Evolutionary conservation across 2,329 filamentous ascomycete genomes (phyloP).

Genomic region (Eutypa lata): DNA sequence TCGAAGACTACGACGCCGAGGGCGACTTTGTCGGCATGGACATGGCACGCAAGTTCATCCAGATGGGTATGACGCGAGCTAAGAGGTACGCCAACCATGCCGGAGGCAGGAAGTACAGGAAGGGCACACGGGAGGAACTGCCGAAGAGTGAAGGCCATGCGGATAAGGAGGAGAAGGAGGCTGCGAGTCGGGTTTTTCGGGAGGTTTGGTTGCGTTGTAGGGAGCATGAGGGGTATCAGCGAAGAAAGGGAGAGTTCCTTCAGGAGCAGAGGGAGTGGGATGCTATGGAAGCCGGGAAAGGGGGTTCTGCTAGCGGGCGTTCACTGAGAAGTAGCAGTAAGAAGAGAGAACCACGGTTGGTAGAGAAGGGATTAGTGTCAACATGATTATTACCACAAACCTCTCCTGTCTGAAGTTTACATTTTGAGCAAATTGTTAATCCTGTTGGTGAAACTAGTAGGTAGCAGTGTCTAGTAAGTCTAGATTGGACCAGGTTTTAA

Average conservation of each 20-base stretch:
- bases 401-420: no score
- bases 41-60: conserved; percentile 61
- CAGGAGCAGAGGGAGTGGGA: conserved; percentile 35
- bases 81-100: conserved; percentile 56
- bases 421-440: no score
- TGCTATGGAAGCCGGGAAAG: background rate
- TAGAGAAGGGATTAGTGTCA: no score
- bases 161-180: conserved; percentile 47
- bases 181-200: conserved; percentile 46
- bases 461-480: no score
- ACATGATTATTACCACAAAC: no score
- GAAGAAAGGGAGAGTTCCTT: conserved; percentile 42
- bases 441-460: no score
- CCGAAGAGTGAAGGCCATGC: conserved; percentile 41
- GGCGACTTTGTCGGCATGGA: conserved; percentile 63
- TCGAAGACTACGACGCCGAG: conserved; percentile 46
- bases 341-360: no score
- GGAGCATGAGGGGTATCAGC: conserved; percentile 39
- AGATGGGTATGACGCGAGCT: conserved; percentile 64
- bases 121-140: conserved; percentile 36
- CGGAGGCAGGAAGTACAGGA: conserved; percentile 54
- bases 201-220: conserved; percentile 46
- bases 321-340: no score
- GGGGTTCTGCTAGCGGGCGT: no score
- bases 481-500: no score